Evolutionary conservation across 129 eudicot species (phyloP).

Genomic region (Dittrichia graveolens): DNA sequence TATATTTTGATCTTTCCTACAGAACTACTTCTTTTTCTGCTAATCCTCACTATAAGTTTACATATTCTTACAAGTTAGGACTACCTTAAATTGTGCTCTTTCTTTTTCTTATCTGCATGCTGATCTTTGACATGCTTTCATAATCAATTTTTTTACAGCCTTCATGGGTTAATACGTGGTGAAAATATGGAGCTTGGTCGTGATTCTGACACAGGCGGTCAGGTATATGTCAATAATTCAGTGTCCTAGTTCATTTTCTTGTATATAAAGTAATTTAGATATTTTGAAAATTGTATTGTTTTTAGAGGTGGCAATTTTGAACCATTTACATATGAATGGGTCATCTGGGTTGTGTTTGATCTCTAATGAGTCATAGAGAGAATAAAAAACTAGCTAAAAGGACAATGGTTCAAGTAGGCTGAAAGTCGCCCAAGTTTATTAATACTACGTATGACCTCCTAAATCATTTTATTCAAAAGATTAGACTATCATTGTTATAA

Average conservation of each 20-base stretch:
- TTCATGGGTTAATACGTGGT: slow-evolving; percentile 97
- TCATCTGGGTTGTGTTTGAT: neutral
- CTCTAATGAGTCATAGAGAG: neutral
- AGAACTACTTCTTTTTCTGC: too few species aligned
- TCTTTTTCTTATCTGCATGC: slow-evolving; percentile 1
- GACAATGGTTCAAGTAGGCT: neutral
- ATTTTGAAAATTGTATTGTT: neutral
- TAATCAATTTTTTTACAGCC: slow-evolving; percentile 52
- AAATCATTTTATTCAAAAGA: neutral
- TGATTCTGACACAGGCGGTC: slow-evolving; percentile 99
- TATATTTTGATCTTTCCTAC: too few species aligned
- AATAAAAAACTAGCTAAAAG: neutral
- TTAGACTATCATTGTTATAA: neutral
- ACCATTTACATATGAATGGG: slow-evolving; percentile 2
- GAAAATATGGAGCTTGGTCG: slow-evolving; percentile 99
- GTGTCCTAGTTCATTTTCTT: neutral
- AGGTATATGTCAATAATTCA: slow-evolving; percentile 52
- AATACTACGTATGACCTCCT: neutral
- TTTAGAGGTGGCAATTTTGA: neutral
- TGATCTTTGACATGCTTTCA: neutral
- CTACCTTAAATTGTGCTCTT: neutral
- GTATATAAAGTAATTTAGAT: slow-evolving; percentile 2
- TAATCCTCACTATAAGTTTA: too few species aligned
- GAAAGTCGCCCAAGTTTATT: neutral
- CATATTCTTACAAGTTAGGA: neutral